phyloP scores from a whole-genome alignment of 192 early-diverging fungal species.

The Coemansia sp. region DNA sequence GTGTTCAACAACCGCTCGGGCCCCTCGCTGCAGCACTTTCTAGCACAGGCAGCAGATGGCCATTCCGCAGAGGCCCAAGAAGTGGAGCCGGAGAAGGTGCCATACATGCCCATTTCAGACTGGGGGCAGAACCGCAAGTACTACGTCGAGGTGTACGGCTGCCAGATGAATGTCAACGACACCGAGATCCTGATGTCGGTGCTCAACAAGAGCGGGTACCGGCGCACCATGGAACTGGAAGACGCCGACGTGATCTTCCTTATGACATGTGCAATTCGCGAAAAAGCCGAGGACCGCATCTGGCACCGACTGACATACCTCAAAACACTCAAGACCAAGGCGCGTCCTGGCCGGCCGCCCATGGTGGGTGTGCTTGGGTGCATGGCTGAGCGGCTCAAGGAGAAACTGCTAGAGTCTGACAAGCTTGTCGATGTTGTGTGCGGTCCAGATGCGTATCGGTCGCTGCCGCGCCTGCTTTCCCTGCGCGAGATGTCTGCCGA shows the following conservation, averaged over 20 bases:
- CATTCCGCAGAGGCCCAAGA: neutral
- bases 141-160: constrained; percentile 76
- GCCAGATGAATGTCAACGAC: constrained; percentile 81
- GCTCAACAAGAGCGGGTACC: constrained; percentile 64
- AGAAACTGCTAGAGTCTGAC: constrained; percentile 64
- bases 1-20: constrained; percentile 49
- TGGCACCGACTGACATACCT: constrained; percentile 62
- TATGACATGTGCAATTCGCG: constrained; percentile 76
- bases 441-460: constrained; percentile 73
- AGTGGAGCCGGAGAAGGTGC: constrained; percentile 30
- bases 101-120: constrained; percentile 44
- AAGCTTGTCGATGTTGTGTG: constrained; percentile 73
- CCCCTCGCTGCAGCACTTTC: constrained; percentile 48
- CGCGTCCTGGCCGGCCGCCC: constrained; percentile 54
- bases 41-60: constrained; percentile 28
- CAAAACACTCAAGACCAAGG: constrained; percentile 56
- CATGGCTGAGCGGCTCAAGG: constrained; percentile 75
- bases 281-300: constrained; percentile 71
- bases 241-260: constrained; percentile 68
- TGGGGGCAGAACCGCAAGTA: constrained; percentile 62
- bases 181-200: constrained; percentile 75
- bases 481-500: constrained; percentile 59
- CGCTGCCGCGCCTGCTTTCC: constrained; percentile 67
- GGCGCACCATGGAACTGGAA: constrained; percentile 52
- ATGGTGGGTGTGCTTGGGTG: constrained; percentile 75